Conservation (phyloP, 1,284 basidiomycete species). For the Sporisorium exsertum region DNA sequence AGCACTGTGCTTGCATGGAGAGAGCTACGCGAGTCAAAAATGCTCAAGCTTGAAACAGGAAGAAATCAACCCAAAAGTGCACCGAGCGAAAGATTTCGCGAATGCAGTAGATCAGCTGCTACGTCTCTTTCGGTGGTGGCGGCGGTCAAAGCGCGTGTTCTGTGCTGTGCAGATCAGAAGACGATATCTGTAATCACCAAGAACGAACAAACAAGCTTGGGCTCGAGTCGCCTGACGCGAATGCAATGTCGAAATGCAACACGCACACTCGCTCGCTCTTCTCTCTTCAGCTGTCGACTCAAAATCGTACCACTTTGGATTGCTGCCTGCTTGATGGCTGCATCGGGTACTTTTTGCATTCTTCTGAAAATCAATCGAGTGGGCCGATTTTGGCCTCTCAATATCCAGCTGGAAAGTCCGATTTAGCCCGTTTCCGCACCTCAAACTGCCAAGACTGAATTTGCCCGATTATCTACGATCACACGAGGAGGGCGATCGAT, state of each 20-base stretch:
- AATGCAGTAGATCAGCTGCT: no score
- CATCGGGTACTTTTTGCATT: constrained; percentile 4
- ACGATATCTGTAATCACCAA: background rate
- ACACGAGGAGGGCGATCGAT: background rate
- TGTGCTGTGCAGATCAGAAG: constrained; percentile 4
- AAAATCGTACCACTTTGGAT: constrained; percentile 1
- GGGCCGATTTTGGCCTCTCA: constrained; percentile 23
- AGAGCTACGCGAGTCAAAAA: background rate
- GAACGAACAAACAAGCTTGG: background rate
- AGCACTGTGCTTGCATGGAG: background rate
- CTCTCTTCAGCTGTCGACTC: background rate
- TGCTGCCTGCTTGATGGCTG: background rate
- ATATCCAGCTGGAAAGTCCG: background rate
- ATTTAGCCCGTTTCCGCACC: background rate
- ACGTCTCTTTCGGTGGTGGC: background rate
- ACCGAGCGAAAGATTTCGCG: background rate
- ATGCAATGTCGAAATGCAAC: background rate
- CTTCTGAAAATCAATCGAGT: constrained; percentile 9
- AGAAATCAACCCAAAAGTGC: constrained; percentile 1
- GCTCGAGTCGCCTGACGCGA: constrained; percentile 6
- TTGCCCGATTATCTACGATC: background rate
- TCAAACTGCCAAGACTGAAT: no score
- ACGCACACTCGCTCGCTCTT: no score
- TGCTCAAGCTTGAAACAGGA: background rate
- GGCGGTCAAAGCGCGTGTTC: constrained; percentile 4